These are phyloP conservation scores for Stevia rebaudiana DNA, from an alignment of 140 eudicot species.

Conservation along the genomic window DNA sequence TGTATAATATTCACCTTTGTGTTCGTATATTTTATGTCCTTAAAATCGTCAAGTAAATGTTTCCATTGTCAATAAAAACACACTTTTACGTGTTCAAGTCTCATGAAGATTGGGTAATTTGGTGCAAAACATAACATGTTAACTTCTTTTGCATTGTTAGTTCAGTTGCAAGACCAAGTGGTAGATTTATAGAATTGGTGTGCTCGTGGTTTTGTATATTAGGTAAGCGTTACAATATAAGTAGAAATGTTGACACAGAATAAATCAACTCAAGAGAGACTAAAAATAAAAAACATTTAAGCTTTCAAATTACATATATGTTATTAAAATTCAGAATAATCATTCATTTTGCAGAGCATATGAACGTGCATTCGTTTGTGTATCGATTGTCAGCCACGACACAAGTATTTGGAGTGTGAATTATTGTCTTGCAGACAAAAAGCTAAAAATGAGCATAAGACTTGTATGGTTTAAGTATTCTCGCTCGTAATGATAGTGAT, in stretches of 20 bases:
- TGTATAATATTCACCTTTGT: too few species aligned
- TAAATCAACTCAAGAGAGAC: not conserved
- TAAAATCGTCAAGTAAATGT: too few species aligned
- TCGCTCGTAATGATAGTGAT: constrained; percentile 25
- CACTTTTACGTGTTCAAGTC: too few species aligned
- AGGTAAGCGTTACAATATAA: too few species aligned
- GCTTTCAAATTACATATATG: not conserved
- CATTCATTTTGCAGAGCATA: not conserved
- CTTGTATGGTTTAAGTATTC: constrained; percentile 35
- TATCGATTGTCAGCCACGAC: constrained; percentile 5
- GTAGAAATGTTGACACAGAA: too few species aligned
- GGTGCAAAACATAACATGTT: too few species aligned
- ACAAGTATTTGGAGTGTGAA: constrained; percentile 20
- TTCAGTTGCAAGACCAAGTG: not conserved
- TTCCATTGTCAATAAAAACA: too few species aligned
- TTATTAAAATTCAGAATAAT: not conserved
- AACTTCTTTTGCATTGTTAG: too few species aligned
- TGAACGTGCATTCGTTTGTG: not conserved
- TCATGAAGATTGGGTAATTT: too few species aligned
- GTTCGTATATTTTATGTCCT: too few species aligned
- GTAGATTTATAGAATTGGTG: not conserved
- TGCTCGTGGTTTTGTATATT: not conserved
- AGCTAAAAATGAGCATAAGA: constrained; percentile 21
- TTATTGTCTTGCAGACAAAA: constrained; percentile 15
- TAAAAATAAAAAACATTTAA: not conserved